A percentile compares a stretch with the other conserved stretches of the same genome.
These are phyloP conservation scores for Cercophora samala DNA, from an alignment of 495 filamentous ascomycete genomes.

Conservation along the genomic window DNA sequence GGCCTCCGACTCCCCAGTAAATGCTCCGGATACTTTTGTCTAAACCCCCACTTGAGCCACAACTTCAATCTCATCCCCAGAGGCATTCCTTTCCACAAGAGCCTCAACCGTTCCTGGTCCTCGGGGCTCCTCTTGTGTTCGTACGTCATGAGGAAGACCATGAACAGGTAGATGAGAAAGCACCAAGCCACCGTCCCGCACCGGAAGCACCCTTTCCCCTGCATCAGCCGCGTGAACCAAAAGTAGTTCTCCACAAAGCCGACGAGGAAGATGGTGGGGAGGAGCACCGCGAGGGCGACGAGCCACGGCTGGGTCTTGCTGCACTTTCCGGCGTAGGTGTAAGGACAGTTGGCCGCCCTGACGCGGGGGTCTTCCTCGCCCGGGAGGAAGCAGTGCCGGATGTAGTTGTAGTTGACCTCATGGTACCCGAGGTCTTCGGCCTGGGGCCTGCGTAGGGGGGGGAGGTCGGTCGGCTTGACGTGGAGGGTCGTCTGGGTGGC, in stretches of 20 bases:
- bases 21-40: conserved; percentile 44
- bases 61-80: conserved; percentile 39
- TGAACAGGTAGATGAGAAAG: conserved; percentile 39
- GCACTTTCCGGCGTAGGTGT: neutral
- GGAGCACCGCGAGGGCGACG: conserved; percentile 37
- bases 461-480: neutral
- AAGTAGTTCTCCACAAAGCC: conserved; percentile 50
- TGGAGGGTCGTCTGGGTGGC: neutral
- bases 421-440: too few relatives aligned
- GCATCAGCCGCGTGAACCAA: conserved; percentile 53
- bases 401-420: neutral
- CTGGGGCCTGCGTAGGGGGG: neutral
- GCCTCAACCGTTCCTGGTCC: conserved; percentile 40
- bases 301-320: neutral
- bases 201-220: conserved; percentile 46
- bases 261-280: conserved; percentile 43
- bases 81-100: conserved; percentile 44
- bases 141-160: conserved; percentile 41
- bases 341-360: neutral
- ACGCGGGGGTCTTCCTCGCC: neutral
- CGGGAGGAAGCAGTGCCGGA: neutral
- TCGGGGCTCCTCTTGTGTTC: conserved; percentile 38
- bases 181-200: conserved; percentile 50
- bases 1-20: conserved; percentile 13
- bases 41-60: conserved; percentile 52